Evolutionary conservation across 1,284 basidiomycete genomes (phyloP), one percentile per base, ranked within the genome.

Genomic region (Apiotrichum brassicae): DNA sequence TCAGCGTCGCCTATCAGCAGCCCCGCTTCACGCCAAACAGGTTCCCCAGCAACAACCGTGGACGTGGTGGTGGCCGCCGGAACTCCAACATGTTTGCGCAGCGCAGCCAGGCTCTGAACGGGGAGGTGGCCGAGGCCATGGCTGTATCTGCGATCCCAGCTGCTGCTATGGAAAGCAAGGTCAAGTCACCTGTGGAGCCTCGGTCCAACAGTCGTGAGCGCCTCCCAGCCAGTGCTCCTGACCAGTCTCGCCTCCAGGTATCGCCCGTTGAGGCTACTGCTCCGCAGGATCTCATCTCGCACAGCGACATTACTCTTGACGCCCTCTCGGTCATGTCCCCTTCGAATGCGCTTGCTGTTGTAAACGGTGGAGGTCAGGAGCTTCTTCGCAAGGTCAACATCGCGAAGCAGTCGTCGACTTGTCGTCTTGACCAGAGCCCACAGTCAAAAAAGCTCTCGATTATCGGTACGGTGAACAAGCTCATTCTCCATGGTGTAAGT

Each of bases 1-100:
- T 71, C 28, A 45, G 52, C 1, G 63, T 69, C 2, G 58, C 62
- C 0, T 53, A 62, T 12, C 68, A 68, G 42, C 63, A 68, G 45
- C 66, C 63, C 0, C 54, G 61, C 12, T 35, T 13, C 20, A 30
- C 23, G 4, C 28, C 36, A 12, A 34, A 6, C 14, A 16, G 32
- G 13, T 33, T 43, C 42, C 20, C 28, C 5, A 20, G 13, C 20
- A 24, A 28, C 25, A 28, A 14, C 28, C 9, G 28, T 30, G 28
- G 28, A 30, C 28, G 40, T 23, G 19, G 42, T 13, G 39, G 39
- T 7, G 16, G 3, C 6, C 14, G 39, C 25, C 25, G 18, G 20
- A 12, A 6, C 7, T 6, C 14, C 26, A 22, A 14, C 12, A 14
- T 30, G 14, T 30, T 30, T 30, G 28, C 28, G 9, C 9, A 30